Conservation (phyloP, 2,329 filamentous ascomycete genomes). For the Aspergillus amoenus region DNA sequence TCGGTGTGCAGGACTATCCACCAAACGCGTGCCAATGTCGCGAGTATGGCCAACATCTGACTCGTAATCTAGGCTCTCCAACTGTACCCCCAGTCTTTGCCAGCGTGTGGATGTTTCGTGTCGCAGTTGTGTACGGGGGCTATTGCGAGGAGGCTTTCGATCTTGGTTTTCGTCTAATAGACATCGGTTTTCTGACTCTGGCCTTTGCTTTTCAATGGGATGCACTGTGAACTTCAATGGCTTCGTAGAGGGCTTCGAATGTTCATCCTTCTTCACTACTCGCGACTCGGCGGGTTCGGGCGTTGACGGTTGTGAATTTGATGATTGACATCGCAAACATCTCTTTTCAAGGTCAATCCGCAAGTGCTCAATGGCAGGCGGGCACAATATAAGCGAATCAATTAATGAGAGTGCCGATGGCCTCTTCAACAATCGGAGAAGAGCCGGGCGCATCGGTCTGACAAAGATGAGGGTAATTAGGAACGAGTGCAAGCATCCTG, state of each 20-base stretch:
- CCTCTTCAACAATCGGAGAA: conserved; percentile 44
- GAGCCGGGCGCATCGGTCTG: conserved; percentile 43
- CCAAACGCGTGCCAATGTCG: conserved; percentile 37
- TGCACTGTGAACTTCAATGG: conserved; percentile 9
- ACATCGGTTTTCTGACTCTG: neutral
- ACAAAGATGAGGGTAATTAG: conserved; percentile 16
- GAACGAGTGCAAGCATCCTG: conserved; percentile 29
- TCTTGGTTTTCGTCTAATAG: too few relatives aligned
- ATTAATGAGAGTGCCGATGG: conserved; percentile 42
- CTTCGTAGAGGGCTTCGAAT: neutral
- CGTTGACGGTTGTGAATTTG: conserved; percentile 13
- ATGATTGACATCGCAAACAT: conserved; percentile 31
- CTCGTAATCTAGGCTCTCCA: conserved; percentile 41
- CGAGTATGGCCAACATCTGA: conserved; percentile 40
- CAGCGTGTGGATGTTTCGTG: conserved; percentile 1
- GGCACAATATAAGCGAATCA: conserved; percentile 30
- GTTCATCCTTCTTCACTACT: conserved; percentile 2
- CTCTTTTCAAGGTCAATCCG: conserved; percentile 17
- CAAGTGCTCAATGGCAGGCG: conserved; percentile 35
- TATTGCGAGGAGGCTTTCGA: neutral
- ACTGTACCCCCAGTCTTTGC: conserved; percentile 27
- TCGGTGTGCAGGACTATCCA: conserved; percentile 33
- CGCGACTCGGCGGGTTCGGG: conserved; percentile 7
- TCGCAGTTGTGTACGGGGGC: neutral
- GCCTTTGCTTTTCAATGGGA: neutral